Evolutionary conservation across 2,329 filamentous ascomycete genomes (phyloP).

Genomic region (Cercospora sp.): DNA sequence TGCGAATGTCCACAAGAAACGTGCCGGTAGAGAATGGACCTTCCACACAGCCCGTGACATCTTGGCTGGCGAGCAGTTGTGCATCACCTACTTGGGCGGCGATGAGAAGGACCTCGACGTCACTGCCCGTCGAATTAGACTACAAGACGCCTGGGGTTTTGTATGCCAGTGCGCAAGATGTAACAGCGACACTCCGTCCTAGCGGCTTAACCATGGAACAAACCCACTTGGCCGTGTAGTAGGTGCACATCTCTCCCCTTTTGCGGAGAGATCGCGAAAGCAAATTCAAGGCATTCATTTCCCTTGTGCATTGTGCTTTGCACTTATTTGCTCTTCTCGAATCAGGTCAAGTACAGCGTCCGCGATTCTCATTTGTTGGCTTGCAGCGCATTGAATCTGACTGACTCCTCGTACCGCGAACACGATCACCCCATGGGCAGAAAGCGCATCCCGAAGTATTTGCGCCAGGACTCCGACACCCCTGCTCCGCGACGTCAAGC

Average conservation of each 20-base stretch:
- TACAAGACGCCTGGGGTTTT: slow-evolving; percentile 50
- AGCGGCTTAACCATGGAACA: not conserved
- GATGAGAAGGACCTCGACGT: slow-evolving; percentile 46
- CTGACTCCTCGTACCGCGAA: not conserved
- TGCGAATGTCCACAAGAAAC: slow-evolving; percentile 47
- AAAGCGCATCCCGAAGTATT: not conserved
- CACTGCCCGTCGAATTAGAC: slow-evolving; percentile 40
- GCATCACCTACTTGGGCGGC: slow-evolving; percentile 52
- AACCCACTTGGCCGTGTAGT: not conserved
- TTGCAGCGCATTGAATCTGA: not conserved
- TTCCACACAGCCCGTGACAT: slow-evolving; percentile 44
- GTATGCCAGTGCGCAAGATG: slow-evolving; percentile 47
- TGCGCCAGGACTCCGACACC: not conserved
- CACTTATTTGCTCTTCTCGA: not conserved
- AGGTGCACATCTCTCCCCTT: not conserved
- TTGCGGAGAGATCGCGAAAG: not conserved
- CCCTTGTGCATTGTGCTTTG: not conserved
- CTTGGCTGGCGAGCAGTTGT: slow-evolving; percentile 45
- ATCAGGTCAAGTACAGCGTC: not conserved
- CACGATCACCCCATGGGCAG: not conserved
- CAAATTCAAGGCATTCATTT: not conserved
- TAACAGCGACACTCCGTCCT: slow-evolving; percentile 13
- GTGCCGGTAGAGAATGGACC: slow-evolving; percentile 45
- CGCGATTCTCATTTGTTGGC: not conserved
- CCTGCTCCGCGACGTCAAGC: not conserved